Percentiles rank a stretch among this genome's conserved stretches.
phyloP scores from a whole-genome alignment of 2,329 filamentous ascomycete genomes.

The Cordyceps fumosorosea region DNA sequence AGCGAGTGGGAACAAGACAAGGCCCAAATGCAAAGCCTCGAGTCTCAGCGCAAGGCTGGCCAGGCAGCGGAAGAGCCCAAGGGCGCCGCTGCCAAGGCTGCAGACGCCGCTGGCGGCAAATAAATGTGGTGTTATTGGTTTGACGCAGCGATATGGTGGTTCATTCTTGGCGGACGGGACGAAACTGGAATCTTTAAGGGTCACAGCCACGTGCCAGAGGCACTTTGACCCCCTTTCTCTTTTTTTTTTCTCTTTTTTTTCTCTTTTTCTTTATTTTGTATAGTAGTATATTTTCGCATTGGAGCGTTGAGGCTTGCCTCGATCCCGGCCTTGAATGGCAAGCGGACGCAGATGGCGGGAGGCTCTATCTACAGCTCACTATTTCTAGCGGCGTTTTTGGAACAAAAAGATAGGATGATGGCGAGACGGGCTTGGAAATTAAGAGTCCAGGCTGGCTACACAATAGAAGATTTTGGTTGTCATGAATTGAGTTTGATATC shows the following conservation, averaged over 20 bases:
- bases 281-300: slow-evolving; percentile 10
- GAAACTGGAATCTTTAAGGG: not conserved
- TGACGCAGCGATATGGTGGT: not conserved
- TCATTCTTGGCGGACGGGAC: not conserved
- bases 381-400: slow-evolving; percentile 11
- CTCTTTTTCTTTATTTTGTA: slow-evolving; percentile 5
- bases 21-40: slow-evolving; percentile 64
- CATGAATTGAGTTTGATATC: not conserved
- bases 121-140: not conserved
- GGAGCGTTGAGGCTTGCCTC: not conserved
- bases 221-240: slow-evolving; percentile 16
- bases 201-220: not conserved
- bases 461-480: not conserved
- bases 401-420: slow-evolving; percentile 3
- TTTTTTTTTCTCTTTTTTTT: not conserved
- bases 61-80: slow-evolving; percentile 9
- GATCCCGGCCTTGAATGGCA: slow-evolving; percentile 13
- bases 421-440: slow-evolving; percentile 8
- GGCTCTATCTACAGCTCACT: slow-evolving; percentile 2
- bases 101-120: slow-evolving; percentile 11
- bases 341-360: not conserved
- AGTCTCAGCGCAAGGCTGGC: slow-evolving; percentile 17
- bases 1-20: slow-evolving; percentile 90
- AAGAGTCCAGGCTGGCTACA: slow-evolving; percentile 3
- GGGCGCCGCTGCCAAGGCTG: slow-evolving; percentile 9